Percentiles rank a stretch among this genome's conserved stretches.
phyloP scores from a whole-genome alignment of 1,139 yeast genomes.

The Yamadazyma atlantica region DNA sequence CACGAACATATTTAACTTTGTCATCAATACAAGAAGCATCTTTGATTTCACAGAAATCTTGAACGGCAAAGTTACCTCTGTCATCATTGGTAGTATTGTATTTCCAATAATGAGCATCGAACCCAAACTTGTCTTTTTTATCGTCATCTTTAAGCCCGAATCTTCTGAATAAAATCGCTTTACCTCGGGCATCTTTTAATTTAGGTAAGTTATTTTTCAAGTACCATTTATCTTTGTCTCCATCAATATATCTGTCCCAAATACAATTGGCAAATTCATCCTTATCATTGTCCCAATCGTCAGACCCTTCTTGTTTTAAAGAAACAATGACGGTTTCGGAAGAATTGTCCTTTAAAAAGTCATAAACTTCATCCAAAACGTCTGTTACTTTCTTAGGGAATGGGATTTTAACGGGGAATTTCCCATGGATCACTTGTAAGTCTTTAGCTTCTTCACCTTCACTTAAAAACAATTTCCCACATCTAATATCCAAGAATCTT shows the following conservation, averaged over 20 bases:
- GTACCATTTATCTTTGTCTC: conserved; percentile 59
- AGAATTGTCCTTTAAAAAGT: conserved; percentile 50
- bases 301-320: conserved; percentile 72
- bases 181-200: conserved; percentile 66
- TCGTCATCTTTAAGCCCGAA: conserved; percentile 59
- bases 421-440: conserved; percentile 72
- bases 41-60: conserved; percentile 72
- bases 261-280: conserved; percentile 69
- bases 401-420: conserved; percentile 68
- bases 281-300: conserved; percentile 58
- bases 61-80: conserved; percentile 62
- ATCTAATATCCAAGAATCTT: conserved; percentile 69
- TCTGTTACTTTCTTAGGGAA: conserved; percentile 52
- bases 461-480: conserved; percentile 56
- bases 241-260: conserved; percentile 58
- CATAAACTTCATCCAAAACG: conserved; percentile 57
- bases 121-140: conserved; percentile 51
- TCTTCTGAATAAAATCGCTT: conserved; percentile 65
- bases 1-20: conserved; percentile 59
- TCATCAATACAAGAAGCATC: conserved; percentile 52
- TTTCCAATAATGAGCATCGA: conserved; percentile 67
- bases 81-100: conserved; percentile 70
- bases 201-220: conserved; percentile 56
- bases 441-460: conserved; percentile 51
- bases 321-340: conserved; percentile 69